phyloP scores from a whole-genome alignment of 169 alveolate species.

The Cryptosporidium sp. region DNA sequence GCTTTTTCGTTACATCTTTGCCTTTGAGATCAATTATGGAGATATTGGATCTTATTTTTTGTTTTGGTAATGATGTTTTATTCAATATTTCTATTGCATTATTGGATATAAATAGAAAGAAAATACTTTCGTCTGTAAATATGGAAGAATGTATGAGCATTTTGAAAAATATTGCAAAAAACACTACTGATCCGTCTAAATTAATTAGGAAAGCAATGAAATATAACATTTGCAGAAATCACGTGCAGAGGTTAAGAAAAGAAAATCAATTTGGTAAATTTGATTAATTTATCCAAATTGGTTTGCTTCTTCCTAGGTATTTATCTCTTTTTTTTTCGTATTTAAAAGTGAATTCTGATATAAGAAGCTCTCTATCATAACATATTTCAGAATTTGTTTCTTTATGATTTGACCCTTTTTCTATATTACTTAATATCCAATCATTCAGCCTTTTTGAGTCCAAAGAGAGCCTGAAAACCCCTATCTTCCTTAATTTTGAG shows the following conservation, averaged over 20 bases:
- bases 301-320: conserved; percentile 29
- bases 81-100: conserved; percentile 63
- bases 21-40: conserved; percentile 13
- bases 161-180: conserved; percentile 19
- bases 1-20: conserved; percentile 57
- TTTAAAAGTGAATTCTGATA: conserved; percentile 17
- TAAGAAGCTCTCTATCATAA: conserved; percentile 10
- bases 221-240: conserved; percentile 11
- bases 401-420: not conserved
- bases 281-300: conserved; percentile 19
- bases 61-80: conserved; percentile 35
- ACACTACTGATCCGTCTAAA: conserved; percentile 6
- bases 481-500: not conserved
- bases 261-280: not conserved
- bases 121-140: conserved; percentile 8
- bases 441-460: conserved; percentile 3
- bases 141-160: conserved; percentile 40
- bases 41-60: conserved; percentile 52
- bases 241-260: not conserved
- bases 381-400: not conserved
- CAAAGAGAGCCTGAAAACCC: conserved; percentile 19
- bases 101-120: conserved; percentile 43
- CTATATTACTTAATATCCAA: conserved; percentile 1
- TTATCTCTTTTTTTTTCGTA: conserved; percentile 1
- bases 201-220: conserved; percentile 34